A percentile compares a stretch with the other conserved stretches of the same genome.
Evolutionary conservation across 192 early-diverging fungal genomes (phyloP).

Genomic region (Entophlyctis helioformis): DNA sequence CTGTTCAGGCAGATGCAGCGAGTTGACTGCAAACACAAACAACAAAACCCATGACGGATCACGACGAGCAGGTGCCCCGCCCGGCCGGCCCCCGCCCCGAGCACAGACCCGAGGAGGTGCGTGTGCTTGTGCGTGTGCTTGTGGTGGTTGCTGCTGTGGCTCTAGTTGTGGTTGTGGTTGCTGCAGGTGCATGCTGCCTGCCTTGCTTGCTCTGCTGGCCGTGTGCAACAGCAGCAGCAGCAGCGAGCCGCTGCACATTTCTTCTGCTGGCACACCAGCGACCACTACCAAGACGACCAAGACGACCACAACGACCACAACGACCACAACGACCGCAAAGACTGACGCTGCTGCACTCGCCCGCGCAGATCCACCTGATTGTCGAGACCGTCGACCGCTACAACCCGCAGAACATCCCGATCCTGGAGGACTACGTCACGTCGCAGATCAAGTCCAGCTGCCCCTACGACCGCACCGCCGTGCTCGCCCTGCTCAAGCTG

Average conservation of each 20-base stretch:
- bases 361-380: slow-evolving; percentile 21
- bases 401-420: slow-evolving; percentile 77
- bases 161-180: neutral
- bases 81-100: slow-evolving; percentile 1
- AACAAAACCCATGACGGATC: no score
- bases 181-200: no score
- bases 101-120: slow-evolving; percentile 14
- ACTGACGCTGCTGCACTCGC: neutral
- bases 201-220: no score
- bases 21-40: no score
- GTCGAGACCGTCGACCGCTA: slow-evolving; percentile 51
- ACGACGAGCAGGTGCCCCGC: neutral
- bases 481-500: slow-evolving; percentile 84
- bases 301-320: no score
- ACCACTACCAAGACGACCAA: no score
- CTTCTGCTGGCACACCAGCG: no score
- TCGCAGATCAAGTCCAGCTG: slow-evolving; percentile 65
- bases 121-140: no score
- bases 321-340: no score
- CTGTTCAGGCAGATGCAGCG: no score
- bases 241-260: no score
- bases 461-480: slow-evolving; percentile 77
- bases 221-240: no score
- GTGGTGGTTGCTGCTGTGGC: neutral
- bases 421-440: slow-evolving; percentile 72